Evolutionary conservation across 1,284 basidiomycete species (phyloP).

Genomic region (Boletus austroedulis): DNA sequence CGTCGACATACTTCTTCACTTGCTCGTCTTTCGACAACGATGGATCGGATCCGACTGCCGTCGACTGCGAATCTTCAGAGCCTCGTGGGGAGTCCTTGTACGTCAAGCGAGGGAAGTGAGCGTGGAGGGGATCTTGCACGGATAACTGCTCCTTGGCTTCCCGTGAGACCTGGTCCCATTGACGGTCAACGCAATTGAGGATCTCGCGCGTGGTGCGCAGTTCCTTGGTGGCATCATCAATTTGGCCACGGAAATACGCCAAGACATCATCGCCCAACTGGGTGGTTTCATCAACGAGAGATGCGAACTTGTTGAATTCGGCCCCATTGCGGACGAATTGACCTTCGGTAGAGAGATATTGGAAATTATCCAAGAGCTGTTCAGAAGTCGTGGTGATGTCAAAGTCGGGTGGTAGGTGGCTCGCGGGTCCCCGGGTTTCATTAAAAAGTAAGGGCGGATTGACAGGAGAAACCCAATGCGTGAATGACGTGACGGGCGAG

Average conservation of each 20-base stretch:
- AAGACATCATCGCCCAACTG: slow-evolving; percentile 46
- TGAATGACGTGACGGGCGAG: slow-evolving; percentile 44
- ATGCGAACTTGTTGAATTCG: slow-evolving; percentile 45
- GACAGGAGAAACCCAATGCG: slow-evolving; percentile 31
- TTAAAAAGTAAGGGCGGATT: slow-evolving; percentile 15
- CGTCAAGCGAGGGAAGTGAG: slow-evolving; percentile 35
- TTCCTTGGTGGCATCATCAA: slow-evolving; percentile 50
- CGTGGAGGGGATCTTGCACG: slow-evolving; percentile 12
- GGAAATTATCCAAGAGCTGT: slow-evolving; percentile 53
- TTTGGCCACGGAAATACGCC: slow-evolving; percentile 47
- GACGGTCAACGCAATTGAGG: slow-evolving; percentile 39
- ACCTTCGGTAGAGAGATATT: slow-evolving; percentile 43
- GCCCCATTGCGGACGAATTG: slow-evolving; percentile 37
- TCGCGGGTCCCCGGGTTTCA: slow-evolving; percentile 20
- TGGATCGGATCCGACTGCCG: slow-evolving; percentile 38
- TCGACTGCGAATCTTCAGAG: slow-evolving; percentile 56
- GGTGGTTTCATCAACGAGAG: slow-evolving; percentile 45
- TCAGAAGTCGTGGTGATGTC: slow-evolving; percentile 47
- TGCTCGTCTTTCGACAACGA: slow-evolving; percentile 21
- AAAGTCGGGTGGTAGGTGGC: slow-evolving; percentile 35
- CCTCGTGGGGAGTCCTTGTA: slow-evolving; percentile 40
- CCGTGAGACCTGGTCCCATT: slow-evolving; percentile 43
- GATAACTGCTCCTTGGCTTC: slow-evolving; percentile 43
- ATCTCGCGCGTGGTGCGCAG: slow-evolving; percentile 46
- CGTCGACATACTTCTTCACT: slow-evolving; percentile 23